Evolutionary conservation across 805 yeast species (phyloP).

Genomic region (Saccharomycopsis oosterbeekiorum): DNA sequence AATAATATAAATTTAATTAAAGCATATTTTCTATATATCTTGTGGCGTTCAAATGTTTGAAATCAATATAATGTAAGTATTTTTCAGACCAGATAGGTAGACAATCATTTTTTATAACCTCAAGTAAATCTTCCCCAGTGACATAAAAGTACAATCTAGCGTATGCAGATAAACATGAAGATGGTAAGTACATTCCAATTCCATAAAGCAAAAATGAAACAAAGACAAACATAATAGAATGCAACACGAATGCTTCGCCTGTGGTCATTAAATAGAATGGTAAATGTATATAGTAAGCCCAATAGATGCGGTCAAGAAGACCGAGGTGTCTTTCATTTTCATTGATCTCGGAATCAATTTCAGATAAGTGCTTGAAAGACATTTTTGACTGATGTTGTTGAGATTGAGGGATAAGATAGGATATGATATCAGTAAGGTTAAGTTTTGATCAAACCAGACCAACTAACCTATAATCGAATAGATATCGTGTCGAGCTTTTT

Average conservation of each 20-base stretch:
- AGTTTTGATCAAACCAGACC: no score
- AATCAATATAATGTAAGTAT: slow-evolving; percentile 10
- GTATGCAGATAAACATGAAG: slow-evolving; percentile 20
- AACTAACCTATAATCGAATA: not conserved
- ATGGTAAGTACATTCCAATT: slow-evolving; percentile 26
- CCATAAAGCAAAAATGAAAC: slow-evolving; percentile 32
- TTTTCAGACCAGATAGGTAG: slow-evolving; percentile 13
- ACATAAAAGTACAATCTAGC: slow-evolving; percentile 25
- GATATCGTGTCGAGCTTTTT: not conserved
- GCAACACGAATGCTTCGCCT: slow-evolving; percentile 33
- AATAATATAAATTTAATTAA: not conserved
- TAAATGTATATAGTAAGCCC: slow-evolving; percentile 36
- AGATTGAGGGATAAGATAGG: not conserved
- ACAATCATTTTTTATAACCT: slow-evolving; percentile 1
- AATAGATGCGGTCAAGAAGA: slow-evolving; percentile 27
- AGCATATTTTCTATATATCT: slow-evolving; percentile 13
- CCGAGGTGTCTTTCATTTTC: slow-evolving; percentile 12
- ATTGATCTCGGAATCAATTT: slow-evolving; percentile 20
- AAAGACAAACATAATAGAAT: slow-evolving; percentile 28
- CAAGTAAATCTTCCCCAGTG: slow-evolving; percentile 27
- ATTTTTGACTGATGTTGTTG: not conserved
- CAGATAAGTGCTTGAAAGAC: not conserved
- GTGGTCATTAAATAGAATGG: slow-evolving; percentile 36
- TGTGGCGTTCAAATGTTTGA: slow-evolving; percentile 15
- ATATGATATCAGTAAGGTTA: no score